These are phyloP conservation scores for Pichia sporocuriosa DNA, from an alignment of 805 yeast genomes.

Conservation along the genomic window DNA sequence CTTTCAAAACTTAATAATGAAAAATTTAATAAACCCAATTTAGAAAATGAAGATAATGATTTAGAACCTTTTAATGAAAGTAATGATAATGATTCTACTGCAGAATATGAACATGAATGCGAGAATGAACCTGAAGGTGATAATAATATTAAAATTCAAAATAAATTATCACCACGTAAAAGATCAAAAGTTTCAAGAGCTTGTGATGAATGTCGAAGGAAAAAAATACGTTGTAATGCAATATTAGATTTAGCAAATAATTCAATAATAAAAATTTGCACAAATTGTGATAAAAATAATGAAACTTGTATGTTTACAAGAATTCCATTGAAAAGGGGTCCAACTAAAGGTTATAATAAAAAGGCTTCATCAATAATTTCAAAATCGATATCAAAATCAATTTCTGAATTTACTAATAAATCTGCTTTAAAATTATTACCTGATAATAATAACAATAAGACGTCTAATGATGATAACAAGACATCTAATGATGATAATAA, in stretches of 20 bases:
- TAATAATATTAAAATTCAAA: neutral
- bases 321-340: conserved; percentile 72
- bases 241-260: conserved; percentile 38
- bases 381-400: conserved; percentile 10
- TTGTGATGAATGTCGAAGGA: conserved; percentile 72
- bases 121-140: neutral
- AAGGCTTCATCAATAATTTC: conserved; percentile 1
- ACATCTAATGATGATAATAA: no score
- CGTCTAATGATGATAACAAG: no score
- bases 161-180: conserved; percentile 36
- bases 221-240: conserved; percentile 68
- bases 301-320: conserved; percentile 64
- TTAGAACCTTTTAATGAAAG: neutral
- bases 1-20: neutral
- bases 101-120: neutral
- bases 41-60: neutral
- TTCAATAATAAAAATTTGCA: conserved; percentile 47
- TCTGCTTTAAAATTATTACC: neutral
- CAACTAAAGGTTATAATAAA: conserved; percentile 56
- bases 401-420: neutral
- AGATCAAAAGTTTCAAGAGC: conserved; percentile 73
- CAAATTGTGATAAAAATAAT: conserved; percentile 53
- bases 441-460: no score
- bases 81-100: neutral
- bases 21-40: neutral